phyloP scores from a whole-genome alignment of 352 stramenopile species.

The Blastocystis hominis region DNA sequence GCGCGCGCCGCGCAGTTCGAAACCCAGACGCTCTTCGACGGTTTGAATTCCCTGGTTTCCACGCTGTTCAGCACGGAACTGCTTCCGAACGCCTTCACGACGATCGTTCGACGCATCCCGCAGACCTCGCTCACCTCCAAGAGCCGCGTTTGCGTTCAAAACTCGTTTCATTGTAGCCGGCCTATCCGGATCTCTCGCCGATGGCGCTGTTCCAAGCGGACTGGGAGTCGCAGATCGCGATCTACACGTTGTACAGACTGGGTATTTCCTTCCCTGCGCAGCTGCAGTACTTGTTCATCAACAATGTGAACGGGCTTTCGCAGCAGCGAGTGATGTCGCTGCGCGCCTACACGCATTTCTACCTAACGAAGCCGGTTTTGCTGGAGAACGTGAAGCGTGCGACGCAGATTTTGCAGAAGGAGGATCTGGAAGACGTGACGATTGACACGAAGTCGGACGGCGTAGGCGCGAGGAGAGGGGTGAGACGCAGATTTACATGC shows the following conservation, averaged over 20 bases:
- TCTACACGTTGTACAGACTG: slow-evolving; percentile 17
- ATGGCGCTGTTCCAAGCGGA: background rate
- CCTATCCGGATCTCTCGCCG: background rate
- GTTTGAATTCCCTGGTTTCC: background rate
- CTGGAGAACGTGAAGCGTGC: background rate
- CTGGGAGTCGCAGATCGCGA: background rate
- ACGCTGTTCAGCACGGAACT: background rate
- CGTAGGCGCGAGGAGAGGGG: background rate
- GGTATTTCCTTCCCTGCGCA: background rate
- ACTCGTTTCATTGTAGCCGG: background rate
- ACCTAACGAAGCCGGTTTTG: background rate
- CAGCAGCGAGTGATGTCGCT: background rate
- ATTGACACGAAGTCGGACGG: background rate
- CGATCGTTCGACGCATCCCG: background rate
- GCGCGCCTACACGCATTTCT: background rate
- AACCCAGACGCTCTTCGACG: background rate
- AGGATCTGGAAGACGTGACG: background rate
- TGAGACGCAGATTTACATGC: background rate
- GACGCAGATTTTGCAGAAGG: background rate
- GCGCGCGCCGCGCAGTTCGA: background rate
- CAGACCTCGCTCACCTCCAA: background rate
- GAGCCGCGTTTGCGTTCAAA: background rate
- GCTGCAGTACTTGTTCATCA: slow-evolving; percentile 22
- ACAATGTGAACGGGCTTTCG: background rate
- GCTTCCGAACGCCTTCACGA: background rate